Base-by-base conservation (phyloP, 2,329 filamentous ascomycete genomes). In the Colletotrichum horii region DNA sequence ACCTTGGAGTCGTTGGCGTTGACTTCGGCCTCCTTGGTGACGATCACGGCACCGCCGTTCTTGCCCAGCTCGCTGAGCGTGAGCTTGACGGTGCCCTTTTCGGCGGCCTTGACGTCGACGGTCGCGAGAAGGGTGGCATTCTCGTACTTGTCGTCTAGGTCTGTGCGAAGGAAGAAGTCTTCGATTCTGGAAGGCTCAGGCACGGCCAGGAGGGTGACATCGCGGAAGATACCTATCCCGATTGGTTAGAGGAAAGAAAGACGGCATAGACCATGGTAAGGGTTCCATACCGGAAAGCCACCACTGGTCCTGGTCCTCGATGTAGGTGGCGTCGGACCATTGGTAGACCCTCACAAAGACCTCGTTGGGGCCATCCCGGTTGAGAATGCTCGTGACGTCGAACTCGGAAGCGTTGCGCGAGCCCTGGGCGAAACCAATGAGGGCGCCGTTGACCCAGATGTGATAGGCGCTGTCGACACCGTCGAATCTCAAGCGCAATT, bases 401-500 rank as follows among this genome's bases (percentile, higher is more conserved):
- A 94, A 95, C 80, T 95, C 93, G 9, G 91, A 88, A 0, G 93
- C 88, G 78, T 95, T 95, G 48, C 93, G 87, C 12, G 90, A 90
- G 1, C 93, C 93, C 79, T 95, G 93, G 4, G 91, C 91, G 79
- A 94, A 95, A 4, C 93, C 93, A 3, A 94, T 85, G 43, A 91
- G 83, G 19, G 85, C 80, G 0, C 92, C 91, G 77, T 95, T 95
- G 8, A 95, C 84, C 88, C 90, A 94, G 14, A 94, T 83, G 81
- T 94, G 92, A 79, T 93, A 95, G 0, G 93, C 91, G 79, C 91
- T 93, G 79, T 95, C 93, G 0, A 95, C 93, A 2, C 93, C 93
- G 70, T 95, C 93, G 76, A 94, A 95, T 14, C 93, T 87, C 26
- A 95, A 83, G 19, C 92, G 87, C 22, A 94, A 83, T 77, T 93